Base-by-base conservation (phyloP, 2,329 filamentous ascomycete species). In the Teratosphaeria viscida region DNA sequence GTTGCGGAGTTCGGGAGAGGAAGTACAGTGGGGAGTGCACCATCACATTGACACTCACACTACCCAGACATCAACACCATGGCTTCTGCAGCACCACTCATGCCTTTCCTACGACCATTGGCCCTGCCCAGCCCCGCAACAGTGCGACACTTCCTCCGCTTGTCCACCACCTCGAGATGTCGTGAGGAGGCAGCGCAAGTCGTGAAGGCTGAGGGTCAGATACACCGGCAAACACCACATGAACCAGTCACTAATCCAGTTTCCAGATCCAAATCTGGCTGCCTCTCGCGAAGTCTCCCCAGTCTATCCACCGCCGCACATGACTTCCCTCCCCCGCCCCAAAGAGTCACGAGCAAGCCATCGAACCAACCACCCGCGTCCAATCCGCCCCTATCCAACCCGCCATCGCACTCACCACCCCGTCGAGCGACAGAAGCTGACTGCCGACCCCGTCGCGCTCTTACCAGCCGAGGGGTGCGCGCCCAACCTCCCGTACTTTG, bases 401-500 rank as follows among this genome's bases (percentile, higher is more conserved):
- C 64, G 69, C 53, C 61, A 62, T 55, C 60, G 61, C n/a, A 64
- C 69, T 8, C 64, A 71, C 58, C 59, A 64, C 52, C 59, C 66
- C 29, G 58, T 63, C 6, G 52, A 55, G 11, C 37, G 55, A 8
- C 59, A 61, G 16, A 65, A 62, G 39, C 63, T 72, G 39, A 70
- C 65, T 37, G 65, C 64, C 2, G 62, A 66, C 11, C 66, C 68
- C 52, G 63, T 69, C 32, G 58, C 63, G 49, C 60, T 62, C 10
- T 60, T 71, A 7, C 62, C 67, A 23, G 63, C 65, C n/a, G 59
- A 63, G n/a, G 62, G 72, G 62, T 69, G 68, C 61, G 75, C 74
- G 59, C 75, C 73, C 55, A 80, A 78, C 55, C 73, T 83, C 34
- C 81, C 83, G 11, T 96, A 91, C 78, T 81, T 85, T 67, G 81